These are phyloP conservation scores for Vanderwaltozyma tropicalis DNA, from an alignment of 805 yeast genomes.

Conservation along the genomic window DNA sequence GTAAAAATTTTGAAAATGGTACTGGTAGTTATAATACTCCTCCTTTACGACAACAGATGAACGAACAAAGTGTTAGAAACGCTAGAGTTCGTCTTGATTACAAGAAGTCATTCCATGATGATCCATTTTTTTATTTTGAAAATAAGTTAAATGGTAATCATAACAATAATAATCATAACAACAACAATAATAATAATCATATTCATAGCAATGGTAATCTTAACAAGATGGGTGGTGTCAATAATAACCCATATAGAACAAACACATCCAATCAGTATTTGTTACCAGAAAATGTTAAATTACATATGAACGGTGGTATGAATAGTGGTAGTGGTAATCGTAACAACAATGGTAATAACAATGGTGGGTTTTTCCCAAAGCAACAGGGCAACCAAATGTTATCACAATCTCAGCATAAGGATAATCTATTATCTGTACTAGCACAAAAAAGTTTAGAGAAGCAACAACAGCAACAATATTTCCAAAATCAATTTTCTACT, in stretches of 20 bases:
- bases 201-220: background rate
- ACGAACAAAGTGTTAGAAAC: slow-evolving; percentile 17
- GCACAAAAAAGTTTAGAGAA: slow-evolving; percentile 15
- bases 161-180: background rate
- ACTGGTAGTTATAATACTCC: background rate
- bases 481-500: slow-evolving; percentile 1
- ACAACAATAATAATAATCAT: background rate
- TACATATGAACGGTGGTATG: background rate
- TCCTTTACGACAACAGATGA: slow-evolving; percentile 2
- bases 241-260: slow-evolving; percentile 2
- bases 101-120: slow-evolving; percentile 24
- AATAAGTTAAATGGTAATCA: background rate
- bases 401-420: slow-evolving; percentile 9
- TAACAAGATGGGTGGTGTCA: background rate
- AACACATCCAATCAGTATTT: slow-evolving; percentile 3
- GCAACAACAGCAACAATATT: slow-evolving; percentile 14
- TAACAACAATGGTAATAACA: slow-evolving; percentile 1
- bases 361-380: background rate
- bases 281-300: background rate
- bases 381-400: background rate
- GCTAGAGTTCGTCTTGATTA: slow-evolving; percentile 20
- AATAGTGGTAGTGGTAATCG: slow-evolving; percentile 1
- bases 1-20: background rate
- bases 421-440: slow-evolving; percentile 11
- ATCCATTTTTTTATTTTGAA: slow-evolving; percentile 22